Evolutionary conservation across 2,329 filamentous ascomycete species (phyloP), one percentile per base, ranked within the genome.

Genomic region (Neonectria faginata): DNA sequence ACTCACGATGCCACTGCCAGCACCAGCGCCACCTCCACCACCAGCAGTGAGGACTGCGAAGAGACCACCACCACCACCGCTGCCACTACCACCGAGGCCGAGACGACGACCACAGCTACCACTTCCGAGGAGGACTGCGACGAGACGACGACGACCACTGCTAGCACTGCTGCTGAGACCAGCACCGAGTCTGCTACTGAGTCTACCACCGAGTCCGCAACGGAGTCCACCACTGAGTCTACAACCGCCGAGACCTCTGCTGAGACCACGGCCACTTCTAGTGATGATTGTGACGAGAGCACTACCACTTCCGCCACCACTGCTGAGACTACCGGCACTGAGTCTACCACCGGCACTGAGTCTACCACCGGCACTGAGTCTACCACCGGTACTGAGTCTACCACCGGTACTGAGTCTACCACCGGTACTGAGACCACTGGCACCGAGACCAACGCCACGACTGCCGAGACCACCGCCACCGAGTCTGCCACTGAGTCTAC

Each of bases 1-100:
- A 74, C 75, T 60, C 79, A 80, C 69, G 74, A 76, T 64, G 68
- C 67, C 12, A 65, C 58, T 41, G 63, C 59, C 56, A 62, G 31
- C n/a, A 51, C 64, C n/a, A 63, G 62, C 11, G 20, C 41, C 25
- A 52, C 71, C 29, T 59, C 67, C 5, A 57, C 42, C 12, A 14
- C 33, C 33, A 39, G 5, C 14, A 39, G 36, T 12, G 31, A 33
- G 25, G 14, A 29, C 48, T 36, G 55, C 57, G 36, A 36, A 11
- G 47, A 59, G 11, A 39, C 56, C 29, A 62, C 47, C 9, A 16
- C 8, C 27, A 42, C 64, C 47, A 57, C 51, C n/a, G 51, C 53
- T 12, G 48, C 29, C n/a, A 55, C 65, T 11, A 29, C 29, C 29
- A 10, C 29, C 8, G 29, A 29, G 29, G 44, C 39, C 18, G 25